A percentile compares a stretch with the other conserved stretches of the same genome.
phyloP scores from a whole-genome alignment of 2,329 filamentous ascomycete genomes.

The Myriosclerotinia scirpicola region DNA sequence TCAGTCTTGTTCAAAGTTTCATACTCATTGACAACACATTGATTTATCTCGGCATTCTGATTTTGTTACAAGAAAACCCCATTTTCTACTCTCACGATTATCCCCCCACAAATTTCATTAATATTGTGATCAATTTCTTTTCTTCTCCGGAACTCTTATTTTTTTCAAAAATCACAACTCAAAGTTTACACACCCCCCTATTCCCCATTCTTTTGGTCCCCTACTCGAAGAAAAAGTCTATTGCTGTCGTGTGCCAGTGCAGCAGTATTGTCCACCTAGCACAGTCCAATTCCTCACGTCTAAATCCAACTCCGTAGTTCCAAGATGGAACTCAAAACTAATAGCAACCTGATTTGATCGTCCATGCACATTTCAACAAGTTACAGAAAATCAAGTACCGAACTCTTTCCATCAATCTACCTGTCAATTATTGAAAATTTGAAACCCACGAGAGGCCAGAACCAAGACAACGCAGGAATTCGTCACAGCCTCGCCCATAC shows the following conservation, averaged over 20 bases:
- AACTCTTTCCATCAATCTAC: neutral
- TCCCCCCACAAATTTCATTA: neutral
- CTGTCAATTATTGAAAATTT: neutral
- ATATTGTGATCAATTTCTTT: constrained; percentile 1
- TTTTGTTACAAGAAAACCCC: neutral
- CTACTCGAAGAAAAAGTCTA: neutral
- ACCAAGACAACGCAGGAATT: constrained; percentile 15
- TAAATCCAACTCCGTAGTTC: neutral
- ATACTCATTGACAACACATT: constrained; percentile 10
- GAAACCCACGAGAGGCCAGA: constrained; percentile 10
- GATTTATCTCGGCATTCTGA: neutral
- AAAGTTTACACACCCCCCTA: constrained; percentile 4
- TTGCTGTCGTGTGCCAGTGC: neutral
- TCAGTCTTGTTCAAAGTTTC: neutral
- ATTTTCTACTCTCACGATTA: neutral
- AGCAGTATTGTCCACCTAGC: neutral
- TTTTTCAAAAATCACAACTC: constrained; percentile 6
- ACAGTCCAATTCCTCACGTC: constrained; percentile 5
- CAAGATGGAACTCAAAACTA: constrained; percentile 1
- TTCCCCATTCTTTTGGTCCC: neutral
- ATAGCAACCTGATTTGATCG: neutral
- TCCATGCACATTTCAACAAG: constrained; percentile 13
- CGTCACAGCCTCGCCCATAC: constrained; percentile 22
- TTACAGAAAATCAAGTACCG: neutral
- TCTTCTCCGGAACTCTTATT: neutral